Evolutionary conservation across 345 rosid species (phyloP).

Genomic region (Hypericum perforatum): DNA sequence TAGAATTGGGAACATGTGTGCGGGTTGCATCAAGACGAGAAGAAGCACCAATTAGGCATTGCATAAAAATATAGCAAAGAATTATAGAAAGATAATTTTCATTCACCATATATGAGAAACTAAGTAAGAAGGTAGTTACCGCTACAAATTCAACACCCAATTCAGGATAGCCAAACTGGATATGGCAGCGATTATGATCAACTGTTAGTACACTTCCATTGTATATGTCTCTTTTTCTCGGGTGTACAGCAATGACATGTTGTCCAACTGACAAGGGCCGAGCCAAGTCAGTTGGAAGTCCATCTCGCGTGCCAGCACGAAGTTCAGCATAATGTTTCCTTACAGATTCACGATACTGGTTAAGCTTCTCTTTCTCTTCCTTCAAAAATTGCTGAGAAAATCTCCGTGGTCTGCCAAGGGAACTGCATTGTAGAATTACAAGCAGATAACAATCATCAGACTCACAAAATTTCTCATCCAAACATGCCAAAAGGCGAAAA

Average conservation of each 20-base stretch:
- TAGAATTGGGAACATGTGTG: too few relatives aligned
- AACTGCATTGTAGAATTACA: conserved; percentile 41
- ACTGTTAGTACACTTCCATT: conserved; percentile 87
- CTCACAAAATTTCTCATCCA: not conserved
- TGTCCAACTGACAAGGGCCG: conserved; percentile 87
- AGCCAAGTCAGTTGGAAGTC: conserved; percentile 89
- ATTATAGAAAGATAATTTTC: too few relatives aligned
- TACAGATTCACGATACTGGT: conserved; percentile 81
- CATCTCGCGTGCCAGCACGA: conserved; percentile 67
- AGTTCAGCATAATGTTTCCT: conserved; percentile 77
- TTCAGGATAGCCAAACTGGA: conserved; percentile 73
- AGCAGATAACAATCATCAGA: not conserved
- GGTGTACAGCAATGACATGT: conserved; percentile 75
- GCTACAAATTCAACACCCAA: conserved; percentile 81
- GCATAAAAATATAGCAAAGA: too few relatives aligned
- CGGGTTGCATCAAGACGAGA: too few relatives aligned
- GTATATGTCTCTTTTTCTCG: conserved; percentile 73
- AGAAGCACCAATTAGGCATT: too few relatives aligned
- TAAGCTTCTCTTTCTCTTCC: conserved; percentile 83
- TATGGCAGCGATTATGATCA: conserved; percentile 67
- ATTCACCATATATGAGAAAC: too few relatives aligned
- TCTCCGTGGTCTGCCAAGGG: conserved; percentile 96
- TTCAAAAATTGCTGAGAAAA: conserved; percentile 70
- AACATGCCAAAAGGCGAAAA: too few relatives aligned
- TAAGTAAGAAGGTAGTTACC: conserved; percentile 29